phyloP scores from a whole-genome alignment of 805 yeast species.

The Candida mattraensis region DNA sequence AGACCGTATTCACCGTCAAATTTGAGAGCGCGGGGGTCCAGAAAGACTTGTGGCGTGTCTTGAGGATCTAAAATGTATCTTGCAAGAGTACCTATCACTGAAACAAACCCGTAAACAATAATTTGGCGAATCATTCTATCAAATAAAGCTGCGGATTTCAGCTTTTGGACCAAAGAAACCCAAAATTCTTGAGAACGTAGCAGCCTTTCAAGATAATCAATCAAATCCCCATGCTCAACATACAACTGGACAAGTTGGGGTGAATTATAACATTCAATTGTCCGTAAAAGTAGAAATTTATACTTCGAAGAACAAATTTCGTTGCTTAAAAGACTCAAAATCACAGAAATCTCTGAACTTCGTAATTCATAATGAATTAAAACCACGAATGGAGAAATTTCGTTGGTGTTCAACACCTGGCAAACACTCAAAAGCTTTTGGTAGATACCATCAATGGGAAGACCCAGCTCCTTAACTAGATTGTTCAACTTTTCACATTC shows the following conservation, averaged over 20 bases:
- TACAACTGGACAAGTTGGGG: slow-evolving; percentile 13
- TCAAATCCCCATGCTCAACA: slow-evolving; percentile 14
- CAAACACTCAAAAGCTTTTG: slow-evolving; percentile 3
- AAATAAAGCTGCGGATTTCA: slow-evolving; percentile 11
- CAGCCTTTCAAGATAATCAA: slow-evolving; percentile 12
- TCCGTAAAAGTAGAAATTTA: slow-evolving; percentile 24
- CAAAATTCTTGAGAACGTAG: slow-evolving; percentile 21
- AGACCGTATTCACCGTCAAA: slow-evolving; percentile 15
- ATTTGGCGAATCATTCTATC: slow-evolving; percentile 18
- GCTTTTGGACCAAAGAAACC: slow-evolving; percentile 15
- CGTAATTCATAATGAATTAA: slow-evolving; percentile 12
- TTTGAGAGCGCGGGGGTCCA: slow-evolving; percentile 6
- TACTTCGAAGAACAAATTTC: slow-evolving; percentile 17
- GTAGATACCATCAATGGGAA: slow-evolving; percentile 1
- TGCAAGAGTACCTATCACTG: slow-evolving; percentile 23
- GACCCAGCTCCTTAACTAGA: slow-evolving; percentile 2
- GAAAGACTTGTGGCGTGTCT: neutral
- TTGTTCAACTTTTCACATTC: slow-evolving; percentile 3
- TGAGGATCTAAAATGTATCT: slow-evolving; percentile 7
- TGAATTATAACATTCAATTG: slow-evolving; percentile 22
- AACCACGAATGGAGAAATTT: slow-evolving; percentile 3
- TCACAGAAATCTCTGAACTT: slow-evolving; percentile 14
- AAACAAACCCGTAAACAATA: slow-evolving; percentile 27
- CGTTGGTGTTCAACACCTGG: slow-evolving; percentile 3
- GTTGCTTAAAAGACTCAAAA: slow-evolving; percentile 19